Evolutionary conservation across 352 stramenopile species (phyloP), one percentile per base, ranked within the genome.

Genomic region (Globisporangium solare): DNA sequence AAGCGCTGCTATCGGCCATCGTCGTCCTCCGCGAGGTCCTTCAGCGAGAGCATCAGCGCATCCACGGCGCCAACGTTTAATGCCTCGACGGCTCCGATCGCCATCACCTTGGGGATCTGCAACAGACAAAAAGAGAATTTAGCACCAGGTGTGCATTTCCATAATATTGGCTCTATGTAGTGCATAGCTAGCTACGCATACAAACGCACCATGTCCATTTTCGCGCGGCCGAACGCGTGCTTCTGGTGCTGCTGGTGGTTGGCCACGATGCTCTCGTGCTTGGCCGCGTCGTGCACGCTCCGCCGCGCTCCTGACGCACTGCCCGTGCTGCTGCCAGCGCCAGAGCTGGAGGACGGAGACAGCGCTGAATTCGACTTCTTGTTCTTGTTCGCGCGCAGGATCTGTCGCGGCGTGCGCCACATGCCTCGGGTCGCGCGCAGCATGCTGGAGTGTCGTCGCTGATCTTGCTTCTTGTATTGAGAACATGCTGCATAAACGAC

Each of bases 1-100:
- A 43, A 20, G 51, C 54, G 61, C 75, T 47, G 46, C 71, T 88
- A 90, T 90, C 79, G 79, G 17, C 79, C 79, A 51, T 89, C 79
- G 49, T 90, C 79, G 59, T 88, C 79, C 27, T 88, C 79, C 12
- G 63, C 60, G 37, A 90, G 58, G 15, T 64, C 59, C 47, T 73
- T 74, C 31, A 77, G 31, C 31, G 74, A 55, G 17, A 74, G 22
- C 17, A 70, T 63, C 24, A 84, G 55, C n/a, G 63, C 75, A 49
- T 86, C 69, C 27, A 84, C 61, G 21, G 69, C 56, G 27, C 72
- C 67, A 15, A 75, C 60, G 50, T 80, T 58, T 20, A 79, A 57
- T 31, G 84, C 43, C 2, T 63, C 68, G 27, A 65, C 32, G 0
- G 58, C 62, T 13, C 68, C 58, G 13, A 76, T 62, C 39, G 61